These are phyloP conservation scores for Solanum rostratum DNA, from an alignment of 257 asterid species.

Conservation along the genomic window DNA sequence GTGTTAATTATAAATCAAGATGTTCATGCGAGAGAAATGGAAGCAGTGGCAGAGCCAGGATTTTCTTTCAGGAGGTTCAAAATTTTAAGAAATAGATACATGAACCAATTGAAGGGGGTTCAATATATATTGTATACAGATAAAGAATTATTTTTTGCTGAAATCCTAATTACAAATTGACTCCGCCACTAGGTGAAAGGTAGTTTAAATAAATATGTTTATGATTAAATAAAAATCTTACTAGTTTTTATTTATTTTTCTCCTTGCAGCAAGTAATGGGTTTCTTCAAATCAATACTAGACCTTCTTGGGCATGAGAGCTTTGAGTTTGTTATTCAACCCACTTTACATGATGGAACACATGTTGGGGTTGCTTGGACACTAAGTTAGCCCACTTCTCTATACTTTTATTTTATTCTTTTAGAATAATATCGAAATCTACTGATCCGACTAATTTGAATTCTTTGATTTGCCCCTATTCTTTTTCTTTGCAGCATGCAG, in stretches of 20 bases:
- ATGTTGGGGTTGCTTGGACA: slow-evolving; percentile 52
- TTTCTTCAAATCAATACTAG: slow-evolving; percentile 44
- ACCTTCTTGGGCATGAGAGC: slow-evolving; percentile 27
- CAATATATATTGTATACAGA: too few relatives aligned
- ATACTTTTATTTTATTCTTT: not conserved
- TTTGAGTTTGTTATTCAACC: slow-evolving; percentile 46
- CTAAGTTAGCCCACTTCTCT: slow-evolving; percentile 25
- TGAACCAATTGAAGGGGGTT: too few relatives aligned
- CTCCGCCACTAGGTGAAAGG: too few relatives aligned
- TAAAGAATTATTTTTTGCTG: too few relatives aligned
- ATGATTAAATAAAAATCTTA: too few relatives aligned
- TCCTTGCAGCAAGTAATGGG: slow-evolving; percentile 50
- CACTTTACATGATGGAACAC: slow-evolving; percentile 49
- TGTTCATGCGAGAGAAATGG: not conserved
- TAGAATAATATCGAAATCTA: fast-evolving
- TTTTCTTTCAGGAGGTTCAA: too few relatives aligned
- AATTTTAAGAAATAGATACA: too few relatives aligned
- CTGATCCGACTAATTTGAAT: not conserved
- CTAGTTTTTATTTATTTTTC: not conserved
- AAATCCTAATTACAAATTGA: too few relatives aligned
- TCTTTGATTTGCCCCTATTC: not conserved
- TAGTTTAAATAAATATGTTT: too few relatives aligned
- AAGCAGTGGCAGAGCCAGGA: too few relatives aligned
- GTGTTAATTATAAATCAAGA: not conserved
- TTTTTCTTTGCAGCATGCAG: slow-evolving; percentile 32